A percentile compares a stretch with the other conserved stretches of the same genome.
These are phyloP conservation scores for Metschnikowia matae DNA, from an alignment of 805 yeast genomes.

Conservation along the genomic window DNA sequence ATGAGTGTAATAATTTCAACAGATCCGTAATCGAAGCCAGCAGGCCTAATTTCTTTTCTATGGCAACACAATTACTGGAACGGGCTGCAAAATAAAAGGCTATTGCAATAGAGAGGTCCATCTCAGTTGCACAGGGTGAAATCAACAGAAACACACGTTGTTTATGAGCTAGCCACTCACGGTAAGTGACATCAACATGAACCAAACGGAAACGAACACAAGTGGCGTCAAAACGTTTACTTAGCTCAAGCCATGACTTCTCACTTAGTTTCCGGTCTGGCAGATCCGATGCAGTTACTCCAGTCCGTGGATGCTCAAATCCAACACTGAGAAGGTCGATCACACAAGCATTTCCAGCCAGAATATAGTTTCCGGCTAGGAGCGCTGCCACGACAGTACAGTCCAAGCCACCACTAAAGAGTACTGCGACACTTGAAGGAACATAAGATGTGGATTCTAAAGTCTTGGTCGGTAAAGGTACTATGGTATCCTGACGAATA, in stretches of 20 bases:
- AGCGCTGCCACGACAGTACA: constrained; percentile 76
- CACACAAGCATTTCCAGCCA: constrained; percentile 13
- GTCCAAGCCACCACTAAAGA: constrained; percentile 95
- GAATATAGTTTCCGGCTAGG: constrained; percentile 16
- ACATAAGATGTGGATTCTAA: constrained; percentile 16
- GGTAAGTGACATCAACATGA: constrained; percentile 71
- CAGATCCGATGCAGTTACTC: constrained; percentile 53
- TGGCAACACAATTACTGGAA: constrained; percentile 21
- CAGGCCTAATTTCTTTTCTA: background rate
- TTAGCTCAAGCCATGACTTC: constrained; percentile 54
- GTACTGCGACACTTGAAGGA: constrained; percentile 38
- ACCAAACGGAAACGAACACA: constrained; percentile 45
- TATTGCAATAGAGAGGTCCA: constrained; percentile 93
- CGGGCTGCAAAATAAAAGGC: constrained; percentile 91
- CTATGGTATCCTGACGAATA: constrained; percentile 55
- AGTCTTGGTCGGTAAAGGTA: constrained; percentile 12
- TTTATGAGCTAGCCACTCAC: constrained; percentile 52
- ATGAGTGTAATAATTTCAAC: background rate
- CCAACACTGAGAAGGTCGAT: constrained; percentile 89
- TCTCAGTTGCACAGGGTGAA: constrained; percentile 82
- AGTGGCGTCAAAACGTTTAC: constrained; percentile 34
- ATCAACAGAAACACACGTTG: constrained; percentile 59
- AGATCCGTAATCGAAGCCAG: background rate
- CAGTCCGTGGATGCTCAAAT: constrained; percentile 83
- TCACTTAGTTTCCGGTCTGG: constrained; percentile 82